Evolutionary conservation across 2,329 filamentous ascomycete genomes (phyloP).

Genomic region (Pseudogymnoascus sp.): DNA sequence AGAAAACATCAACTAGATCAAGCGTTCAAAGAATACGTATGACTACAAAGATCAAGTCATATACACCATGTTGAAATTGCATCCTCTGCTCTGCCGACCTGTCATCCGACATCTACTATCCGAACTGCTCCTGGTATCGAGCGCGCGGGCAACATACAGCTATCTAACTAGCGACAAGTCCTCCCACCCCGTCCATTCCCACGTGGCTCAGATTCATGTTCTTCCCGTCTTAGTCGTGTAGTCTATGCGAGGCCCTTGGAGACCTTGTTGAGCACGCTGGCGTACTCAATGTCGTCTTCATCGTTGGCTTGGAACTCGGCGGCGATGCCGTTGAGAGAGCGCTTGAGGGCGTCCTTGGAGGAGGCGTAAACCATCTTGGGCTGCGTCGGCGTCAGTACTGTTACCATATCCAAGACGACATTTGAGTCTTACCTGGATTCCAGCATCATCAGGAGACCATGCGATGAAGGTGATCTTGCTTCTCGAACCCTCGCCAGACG

Average conservation of each 20-base stretch:
- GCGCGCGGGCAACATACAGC: conserved; percentile 1
- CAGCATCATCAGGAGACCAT: conserved; percentile 75
- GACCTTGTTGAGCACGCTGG: conserved; percentile 57
- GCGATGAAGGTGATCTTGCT: conserved; percentile 73
- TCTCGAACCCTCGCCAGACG: conserved; percentile 64
- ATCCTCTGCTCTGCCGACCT: conserved; percentile 3
- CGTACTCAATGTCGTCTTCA: conserved; percentile 70
- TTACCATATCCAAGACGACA: conserved; percentile 7
- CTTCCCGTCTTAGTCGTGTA: background rate
- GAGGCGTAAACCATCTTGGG: conserved; percentile 87
- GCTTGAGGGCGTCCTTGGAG: conserved; percentile 80
- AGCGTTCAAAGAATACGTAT: background rate
- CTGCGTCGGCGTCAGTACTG: conserved; percentile 34
- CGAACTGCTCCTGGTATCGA: conserved; percentile 1
- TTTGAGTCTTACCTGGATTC: conserved; percentile 56
- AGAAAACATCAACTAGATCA: background rate
- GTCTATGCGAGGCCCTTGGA: conserved; percentile 50
- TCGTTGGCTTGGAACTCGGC: conserved; percentile 79
- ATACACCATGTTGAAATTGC: conserved; percentile 4
- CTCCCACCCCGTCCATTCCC: conserved; percentile 12
- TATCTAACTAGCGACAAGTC: conserved; percentile 10
- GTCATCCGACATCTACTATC: conserved; percentile 5
- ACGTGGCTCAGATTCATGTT: conserved; percentile 6
- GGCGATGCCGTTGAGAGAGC: conserved; percentile 65
- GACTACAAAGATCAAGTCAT: background rate